phyloP scores from a whole-genome alignment of 306 rosid species.

The Malus domestica region ASM211411v1 NC_041797.1:6268001-6268500 shows the following conservation, averaged over 20 bases:
- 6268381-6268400: conserved; percentile 3
- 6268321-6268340: not conserved
- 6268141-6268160: not conserved
- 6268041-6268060: not conserved
- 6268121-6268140: not conserved
- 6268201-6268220: not conserved
- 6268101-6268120: not conserved
- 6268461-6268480: not conserved
- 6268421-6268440: not conserved
- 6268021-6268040: not conserved
- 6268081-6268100: not conserved
- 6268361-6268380: conserved; percentile 18
- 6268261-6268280: not conserved
- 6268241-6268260: not conserved
- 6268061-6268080: not conserved
- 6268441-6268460: not conserved
- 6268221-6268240: not conserved
- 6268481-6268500: conserved; percentile 33
- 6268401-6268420: not conserved
- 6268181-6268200: not conserved
- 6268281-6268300: not conserved
- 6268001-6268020: not conserved
- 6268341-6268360: conserved; percentile 19
- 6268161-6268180: not conserved
- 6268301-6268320: not conserved